These are phyloP conservation scores for Combretum micranthum DNA, from an alignment of 345 rosid species.

Conservation along the genomic window DNA sequence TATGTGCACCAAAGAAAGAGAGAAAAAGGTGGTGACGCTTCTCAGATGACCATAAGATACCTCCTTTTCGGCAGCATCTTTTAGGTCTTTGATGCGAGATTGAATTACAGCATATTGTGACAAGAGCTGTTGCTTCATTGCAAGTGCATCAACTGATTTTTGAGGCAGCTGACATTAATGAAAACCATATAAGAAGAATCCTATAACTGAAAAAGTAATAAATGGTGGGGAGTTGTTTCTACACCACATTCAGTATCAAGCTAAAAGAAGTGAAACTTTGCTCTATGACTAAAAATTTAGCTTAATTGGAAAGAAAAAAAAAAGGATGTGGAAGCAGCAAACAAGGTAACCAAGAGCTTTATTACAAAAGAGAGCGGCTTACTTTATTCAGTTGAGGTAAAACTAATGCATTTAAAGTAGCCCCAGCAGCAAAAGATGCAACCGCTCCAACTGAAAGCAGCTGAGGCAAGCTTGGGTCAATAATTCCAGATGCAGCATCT, in stretches of 20 bases:
- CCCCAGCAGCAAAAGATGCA: slow-evolving; percentile 69
- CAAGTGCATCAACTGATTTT: slow-evolving; percentile 51
- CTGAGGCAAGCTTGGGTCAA: slow-evolving; percentile 87
- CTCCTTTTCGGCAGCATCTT: slow-evolving; percentile 83
- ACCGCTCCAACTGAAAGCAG: slow-evolving; percentile 66
- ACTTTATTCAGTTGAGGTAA: slow-evolving; percentile 71
- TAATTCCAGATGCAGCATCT: slow-evolving; percentile 79
- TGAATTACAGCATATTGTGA: slow-evolving; percentile 83
- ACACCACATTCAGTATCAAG: too few relatives aligned
- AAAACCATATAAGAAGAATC: not conserved
- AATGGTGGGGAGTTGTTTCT: too few relatives aligned
- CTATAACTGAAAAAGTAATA: too few relatives aligned
- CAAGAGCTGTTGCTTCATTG: slow-evolving; percentile 75
- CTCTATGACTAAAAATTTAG: too few relatives aligned
- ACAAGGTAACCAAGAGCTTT: not conserved
- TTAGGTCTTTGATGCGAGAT: slow-evolving; percentile 76
- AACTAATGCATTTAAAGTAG: slow-evolving; percentile 53
- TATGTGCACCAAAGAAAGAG: not conserved
- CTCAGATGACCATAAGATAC: slow-evolving; percentile 19
- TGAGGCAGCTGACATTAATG: slow-evolving; percentile 69
- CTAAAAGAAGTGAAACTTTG: too few relatives aligned
- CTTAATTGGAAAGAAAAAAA: too few relatives aligned
- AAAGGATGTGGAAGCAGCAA: too few relatives aligned
- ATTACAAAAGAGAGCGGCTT: slow-evolving; percentile 10
- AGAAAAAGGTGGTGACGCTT: not conserved